Evolutionary conservation across 1,284 basidiomycete genomes (phyloP).

Genomic region (Moesziomyces antarcticus): DNA sequence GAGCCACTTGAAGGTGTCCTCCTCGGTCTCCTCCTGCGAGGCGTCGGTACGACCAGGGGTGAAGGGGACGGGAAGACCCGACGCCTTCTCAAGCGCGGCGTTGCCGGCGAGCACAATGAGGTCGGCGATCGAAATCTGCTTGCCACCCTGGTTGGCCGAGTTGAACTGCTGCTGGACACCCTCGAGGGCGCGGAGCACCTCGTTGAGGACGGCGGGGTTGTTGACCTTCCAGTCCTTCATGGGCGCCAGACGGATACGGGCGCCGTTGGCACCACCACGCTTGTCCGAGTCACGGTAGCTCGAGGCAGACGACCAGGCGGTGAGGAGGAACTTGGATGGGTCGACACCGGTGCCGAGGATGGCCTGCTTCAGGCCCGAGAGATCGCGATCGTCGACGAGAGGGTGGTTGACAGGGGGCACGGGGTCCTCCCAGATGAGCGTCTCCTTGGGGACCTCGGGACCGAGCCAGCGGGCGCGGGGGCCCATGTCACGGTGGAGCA

Average conservation of each 20-base stretch:
- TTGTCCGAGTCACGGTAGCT: conserved; percentile 40
- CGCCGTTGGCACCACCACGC: conserved; percentile 46
- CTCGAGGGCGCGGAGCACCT: conserved; percentile 42
- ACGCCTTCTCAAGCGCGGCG: conserved; percentile 46
- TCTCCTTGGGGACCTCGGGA: conserved; percentile 44
- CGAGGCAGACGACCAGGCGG: conserved; percentile 38
- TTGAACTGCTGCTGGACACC: conserved; percentile 46
- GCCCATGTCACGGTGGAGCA: conserved; percentile 50
- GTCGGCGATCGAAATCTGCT: conserved; percentile 45
- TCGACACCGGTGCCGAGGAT: conserved; percentile 37
- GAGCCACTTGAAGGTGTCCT: conserved; percentile 36
- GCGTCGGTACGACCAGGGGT: conserved; percentile 43
- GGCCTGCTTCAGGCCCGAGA: conserved; percentile 42
- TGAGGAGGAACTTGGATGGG: conserved; percentile 37
- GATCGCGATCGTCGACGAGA: conserved; percentile 38
- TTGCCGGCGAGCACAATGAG: conserved; percentile 41
- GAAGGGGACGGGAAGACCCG: conserved; percentile 39
- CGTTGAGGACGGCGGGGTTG: conserved; percentile 33
- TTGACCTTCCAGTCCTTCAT: conserved; percentile 49
- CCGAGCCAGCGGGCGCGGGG: conserved; percentile 37
- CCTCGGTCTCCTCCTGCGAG: conserved; percentile 35
- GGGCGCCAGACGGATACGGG: conserved; percentile 40
- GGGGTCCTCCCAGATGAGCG: conserved; percentile 42
- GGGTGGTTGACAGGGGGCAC: conserved; percentile 25
- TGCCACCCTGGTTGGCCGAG: conserved; percentile 35